phyloP scores from a whole-genome alignment of 202 grass and related monocot species.

The Setaria italica region DNA sequence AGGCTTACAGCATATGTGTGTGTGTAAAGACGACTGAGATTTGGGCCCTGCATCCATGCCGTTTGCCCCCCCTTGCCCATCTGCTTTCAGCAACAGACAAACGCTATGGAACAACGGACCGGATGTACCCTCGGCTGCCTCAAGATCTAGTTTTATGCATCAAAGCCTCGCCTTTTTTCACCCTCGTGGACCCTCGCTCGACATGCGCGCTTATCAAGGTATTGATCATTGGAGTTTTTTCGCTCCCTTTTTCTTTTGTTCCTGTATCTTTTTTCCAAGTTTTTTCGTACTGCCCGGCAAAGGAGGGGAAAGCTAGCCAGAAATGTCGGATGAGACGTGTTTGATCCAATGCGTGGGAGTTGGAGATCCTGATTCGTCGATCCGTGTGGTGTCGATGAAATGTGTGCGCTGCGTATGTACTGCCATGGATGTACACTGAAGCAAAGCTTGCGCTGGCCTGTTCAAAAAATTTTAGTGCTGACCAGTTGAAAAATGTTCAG shows the following conservation, averaged over 20 bases:
- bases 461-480: not conserved
- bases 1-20: not conserved
- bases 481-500: not conserved
- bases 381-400: not conserved
- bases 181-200: conserved; percentile 10
- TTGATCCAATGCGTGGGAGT: not conserved
- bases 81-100: conserved; percentile 53
- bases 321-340: not conserved
- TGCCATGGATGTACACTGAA: not conserved
- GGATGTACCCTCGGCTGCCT: conserved; percentile 47
- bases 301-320: not conserved
- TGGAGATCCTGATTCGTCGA: not conserved
- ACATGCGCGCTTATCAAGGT: conserved; percentile 50
- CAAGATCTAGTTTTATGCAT: conserved; percentile 61
- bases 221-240: conserved; percentile 38
- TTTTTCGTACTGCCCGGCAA: conserved; percentile 31
- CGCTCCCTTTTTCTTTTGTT: not conserved
- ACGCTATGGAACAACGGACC: conserved; percentile 44
- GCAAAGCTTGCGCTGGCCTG: not conserved
- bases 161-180: conserved; percentile 20
- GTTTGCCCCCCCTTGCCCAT: conserved; percentile 21
- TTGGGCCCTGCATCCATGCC: conserved; percentile 51
- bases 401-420: not conserved
- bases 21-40: conserved; percentile 42
- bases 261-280: conserved; percentile 30